Conservation (phyloP, 495 filamentous ascomycete genomes). For the Aspergillus leporis region DNA sequence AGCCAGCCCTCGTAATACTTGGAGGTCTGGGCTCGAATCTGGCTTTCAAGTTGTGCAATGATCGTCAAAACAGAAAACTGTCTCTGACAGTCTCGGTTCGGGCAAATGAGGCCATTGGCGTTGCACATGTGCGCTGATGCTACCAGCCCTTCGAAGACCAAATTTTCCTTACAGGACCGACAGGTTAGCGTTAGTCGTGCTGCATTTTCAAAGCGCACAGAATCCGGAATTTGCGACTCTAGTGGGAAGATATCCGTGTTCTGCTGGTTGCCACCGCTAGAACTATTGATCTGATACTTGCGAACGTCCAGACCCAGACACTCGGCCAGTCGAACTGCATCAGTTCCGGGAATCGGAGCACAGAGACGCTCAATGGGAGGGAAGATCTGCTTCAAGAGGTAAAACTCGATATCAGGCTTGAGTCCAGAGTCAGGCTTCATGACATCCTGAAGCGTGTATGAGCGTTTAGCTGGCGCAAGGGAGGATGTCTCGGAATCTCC, state of each 20-base stretch:
- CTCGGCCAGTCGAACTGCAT: constrained; percentile 82
- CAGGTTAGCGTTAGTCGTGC: constrained; percentile 75
- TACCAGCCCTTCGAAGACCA: constrained; percentile 73
- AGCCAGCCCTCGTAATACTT: constrained; percentile 93
- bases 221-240: constrained; percentile 90
- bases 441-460: constrained; percentile 83
- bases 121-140: constrained; percentile 58
- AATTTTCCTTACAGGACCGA: constrained; percentile 69
- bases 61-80: constrained; percentile 69
- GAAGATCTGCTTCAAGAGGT: constrained; percentile 97
- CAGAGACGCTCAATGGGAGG: constrained; percentile 97
- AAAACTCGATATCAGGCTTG: constrained; percentile 90
- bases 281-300: constrained; percentile 76
- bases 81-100: constrained; percentile 58
- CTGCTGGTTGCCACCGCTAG: constrained; percentile 53
- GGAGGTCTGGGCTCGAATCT: constrained; percentile 73
- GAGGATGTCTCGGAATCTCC: constrained; percentile 63
- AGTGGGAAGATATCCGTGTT: constrained; percentile 71
- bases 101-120: constrained; percentile 73
- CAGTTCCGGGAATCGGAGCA: constrained; percentile 90
- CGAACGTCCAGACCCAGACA: constrained; percentile 88
- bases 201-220: constrained; percentile 76
- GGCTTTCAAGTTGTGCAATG: constrained; percentile 81
- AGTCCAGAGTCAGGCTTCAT: constrained; percentile 70
- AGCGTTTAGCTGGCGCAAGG: constrained; percentile 79